Evolutionary conservation across 192 early-diverging fungal species (phyloP), one percentile per base, ranked within the genome.

Genomic region (Rhizoclosmatium globosum): DNA sequence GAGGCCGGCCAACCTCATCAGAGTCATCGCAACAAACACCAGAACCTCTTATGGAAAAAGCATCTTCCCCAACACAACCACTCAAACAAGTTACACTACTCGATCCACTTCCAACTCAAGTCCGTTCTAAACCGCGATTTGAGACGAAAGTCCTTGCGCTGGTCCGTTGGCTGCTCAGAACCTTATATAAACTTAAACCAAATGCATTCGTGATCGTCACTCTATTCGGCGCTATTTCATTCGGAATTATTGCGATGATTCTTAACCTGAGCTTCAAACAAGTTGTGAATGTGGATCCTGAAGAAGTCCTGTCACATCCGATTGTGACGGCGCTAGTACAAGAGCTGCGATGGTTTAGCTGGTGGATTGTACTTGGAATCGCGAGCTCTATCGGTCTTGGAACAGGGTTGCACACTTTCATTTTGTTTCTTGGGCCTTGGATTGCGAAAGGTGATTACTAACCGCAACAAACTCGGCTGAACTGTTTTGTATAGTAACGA

Each of bases 401-500:
- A 2, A 94, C 96, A 1, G 97, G 97, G 4, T 86, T 98, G 68
- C 97, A 97, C 82, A 97, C 97, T 4, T 98, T 98, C 84, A 89
- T 97, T 43, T 84, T 98, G 15, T 98, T 98, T 75, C 85, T 98
- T 44, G 96, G 95, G 3, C 97, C 97, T 4, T 92, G 94, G 73
- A 94, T 98, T 71, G 96, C 92, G 0, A 91, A 95, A 56, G 67
- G 67, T 68, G 3, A 9, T 68, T 31, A 31, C 31, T 39, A 38
- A 2, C 2, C 64, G 44, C 19, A n/a, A 21, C 21, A 42, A 13
- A 21, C 44, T 0, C 38, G 45, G 17, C 21, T 9, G 39, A 19
- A 53, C 6, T 53, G 9, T 53, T 13, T 53, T 53, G 2, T 17
- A 46, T 46, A 68, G 94, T 95, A n/a, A 97, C 97, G 4, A 83